Base-by-base conservation (phyloP, 306 rosid genomes). In the Macrotyloma uniflorum region DNA sequence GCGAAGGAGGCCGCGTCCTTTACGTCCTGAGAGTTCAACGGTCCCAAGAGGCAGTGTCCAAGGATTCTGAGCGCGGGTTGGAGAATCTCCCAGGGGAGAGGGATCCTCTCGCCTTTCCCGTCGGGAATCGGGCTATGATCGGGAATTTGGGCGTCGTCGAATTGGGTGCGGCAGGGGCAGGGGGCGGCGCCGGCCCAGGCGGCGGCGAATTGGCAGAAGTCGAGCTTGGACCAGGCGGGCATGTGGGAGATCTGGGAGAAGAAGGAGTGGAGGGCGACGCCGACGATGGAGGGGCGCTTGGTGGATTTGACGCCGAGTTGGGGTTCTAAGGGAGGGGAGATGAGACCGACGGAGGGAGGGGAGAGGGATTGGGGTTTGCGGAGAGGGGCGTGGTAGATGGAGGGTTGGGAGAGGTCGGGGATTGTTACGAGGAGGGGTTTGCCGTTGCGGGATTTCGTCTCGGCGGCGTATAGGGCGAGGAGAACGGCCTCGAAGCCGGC, bases 401-500 rank as follows among this genome's bases (percentile, higher is more conserved):
- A 93, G 0, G 99, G 99, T 49, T 87, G 88, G 0, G 98, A 88
- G n/a, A 95, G 94, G 77, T 95, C 98, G 1, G 99, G 98, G 77
- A 95, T 83, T 1, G 91, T 82, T 58, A 93, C 95, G 23, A 91
- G 74, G 1, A 95, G 35, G 5, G 99, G 96, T 70, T 93, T 95
- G 3, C 99, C 99, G 19, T 80, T 85, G 4, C 99, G 90, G 1
- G 93, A 61, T 77, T 93, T 95, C 67, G 90, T 80, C 84, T 95
- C 98, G 6, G 98, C 69, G 63, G 99, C 85, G 81, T 95, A 95
- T 11, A 95, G 82, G 5, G 97, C 92, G 28, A 95, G 91, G 50
- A 95, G 98, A 4, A 95, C 91, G 23, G 99, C 98, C 63, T 95
- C 99, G 76, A 95, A 95, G 33, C 97, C 98, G 15, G 98, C 95